phyloP scores from a whole-genome alignment of 371 early-diverging fungal species.

The Lichtheimia ramosa region DNA sequence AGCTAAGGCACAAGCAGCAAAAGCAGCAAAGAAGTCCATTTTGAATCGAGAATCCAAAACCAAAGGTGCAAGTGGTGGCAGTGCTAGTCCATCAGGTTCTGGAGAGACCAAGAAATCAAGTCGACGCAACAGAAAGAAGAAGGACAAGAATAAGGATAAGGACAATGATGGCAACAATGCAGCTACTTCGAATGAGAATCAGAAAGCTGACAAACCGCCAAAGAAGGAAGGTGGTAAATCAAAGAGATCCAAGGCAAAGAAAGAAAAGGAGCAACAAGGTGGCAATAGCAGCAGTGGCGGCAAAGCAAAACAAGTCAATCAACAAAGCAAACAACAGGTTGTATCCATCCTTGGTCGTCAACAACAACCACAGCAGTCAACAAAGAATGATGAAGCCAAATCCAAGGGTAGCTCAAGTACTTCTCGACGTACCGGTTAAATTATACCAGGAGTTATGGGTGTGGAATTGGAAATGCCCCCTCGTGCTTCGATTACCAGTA shows the following conservation, averaged over 20 bases:
- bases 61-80: not conserved
- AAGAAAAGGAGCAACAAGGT: constrained; percentile 16
- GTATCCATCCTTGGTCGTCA: constrained; percentile 36
- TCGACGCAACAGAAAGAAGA: constrained; percentile 33
- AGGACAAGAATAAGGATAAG: constrained; percentile 32
- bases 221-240: not conserved
- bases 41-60: constrained; percentile 13
- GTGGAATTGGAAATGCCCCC: too few species aligned
- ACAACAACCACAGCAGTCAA: constrained; percentile 1
- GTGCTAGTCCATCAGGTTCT: constrained; percentile 15
- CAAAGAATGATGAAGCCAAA: not conserved
- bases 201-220: constrained; percentile 15
- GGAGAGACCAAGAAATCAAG: constrained; percentile 24
- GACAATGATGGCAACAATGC: constrained; percentile 4
- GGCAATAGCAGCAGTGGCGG: constrained; percentile 1
- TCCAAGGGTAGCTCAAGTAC: not conserved
- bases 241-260: constrained; percentile 9
- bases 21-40: constrained; percentile 43
- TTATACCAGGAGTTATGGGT: too few species aligned
- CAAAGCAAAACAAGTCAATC: constrained; percentile 12
- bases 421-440: too few species aligned
- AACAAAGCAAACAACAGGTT: constrained; percentile 21
- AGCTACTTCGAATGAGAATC: not conserved
- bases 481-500: too few species aligned
- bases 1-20: constrained; percentile 50